Evolutionary conservation across 768 basidiomycete species (phyloP).

Genomic region (Boletus fagicola): DNA sequence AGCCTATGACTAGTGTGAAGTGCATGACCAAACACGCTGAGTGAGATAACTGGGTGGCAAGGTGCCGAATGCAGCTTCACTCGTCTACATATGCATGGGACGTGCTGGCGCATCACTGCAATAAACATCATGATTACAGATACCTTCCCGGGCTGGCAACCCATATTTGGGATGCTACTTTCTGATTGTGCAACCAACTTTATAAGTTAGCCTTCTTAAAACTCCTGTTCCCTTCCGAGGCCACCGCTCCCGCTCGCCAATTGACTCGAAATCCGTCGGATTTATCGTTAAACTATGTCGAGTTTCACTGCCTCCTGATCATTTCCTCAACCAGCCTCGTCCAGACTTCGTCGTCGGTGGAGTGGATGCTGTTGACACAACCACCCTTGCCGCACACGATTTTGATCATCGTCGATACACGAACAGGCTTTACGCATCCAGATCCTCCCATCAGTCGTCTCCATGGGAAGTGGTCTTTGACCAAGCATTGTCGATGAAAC

Average conservation of each 20-base stretch:
- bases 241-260: neutral
- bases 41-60: neutral
- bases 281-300: slow-evolving; percentile 7
- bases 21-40: neutral
- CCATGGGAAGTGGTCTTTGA: slow-evolving; percentile 68
- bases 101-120: neutral
- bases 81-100: neutral
- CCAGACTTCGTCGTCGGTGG: slow-evolving; percentile 28
- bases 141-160: too few relatives aligned
- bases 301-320: slow-evolving; percentile 21
- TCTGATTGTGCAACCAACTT: neutral
- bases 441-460: slow-evolving; percentile 65
- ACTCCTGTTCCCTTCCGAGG: neutral
- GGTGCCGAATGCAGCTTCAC: neutral
- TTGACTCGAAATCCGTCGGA: too few relatives aligned
- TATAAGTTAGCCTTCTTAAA: neutral
- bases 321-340: slow-evolving; percentile 38
- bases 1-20: neutral
- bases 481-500: slow-evolving; percentile 42
- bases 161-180: neutral
- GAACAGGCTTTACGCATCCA: slow-evolving; percentile 90
- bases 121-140: neutral
- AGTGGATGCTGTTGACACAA: slow-evolving; percentile 41
- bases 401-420: slow-evolving; percentile 92
- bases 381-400: slow-evolving; percentile 76